These are phyloP conservation scores for Marasmius tenuissimus DNA, from an alignment of 1,284 basidiomycete genomes.

Conservation along the genomic window DNA sequence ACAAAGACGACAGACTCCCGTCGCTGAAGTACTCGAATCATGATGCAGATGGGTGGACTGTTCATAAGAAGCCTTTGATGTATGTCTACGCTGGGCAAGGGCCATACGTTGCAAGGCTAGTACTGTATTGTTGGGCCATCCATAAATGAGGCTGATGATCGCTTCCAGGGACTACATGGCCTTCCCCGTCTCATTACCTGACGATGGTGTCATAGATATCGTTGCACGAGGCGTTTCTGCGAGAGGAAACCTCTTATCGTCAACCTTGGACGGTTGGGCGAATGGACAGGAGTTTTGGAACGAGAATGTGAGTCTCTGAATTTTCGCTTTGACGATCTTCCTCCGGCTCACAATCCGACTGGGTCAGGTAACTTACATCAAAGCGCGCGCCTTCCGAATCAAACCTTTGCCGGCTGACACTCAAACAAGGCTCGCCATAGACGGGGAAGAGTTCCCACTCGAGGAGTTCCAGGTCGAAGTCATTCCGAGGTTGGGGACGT, in stretches of 20 bases:
- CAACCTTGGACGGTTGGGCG: conserved; percentile 68
- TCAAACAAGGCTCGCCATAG: conserved; percentile 64
- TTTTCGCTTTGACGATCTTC: background rate
- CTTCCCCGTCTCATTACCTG: conserved; percentile 79
- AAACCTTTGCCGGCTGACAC: conserved; percentile 50
- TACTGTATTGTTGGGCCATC: conserved; percentile 3
- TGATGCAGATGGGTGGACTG: conserved; percentile 65
- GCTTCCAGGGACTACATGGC: conserved; percentile 73
- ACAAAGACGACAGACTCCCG: conserved; percentile 34
- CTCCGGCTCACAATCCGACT: conserved; percentile 42
- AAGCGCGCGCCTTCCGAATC: conserved; percentile 75
- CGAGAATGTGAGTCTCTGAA: conserved; percentile 45
- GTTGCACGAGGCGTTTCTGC: conserved; percentile 50
- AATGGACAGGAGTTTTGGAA: conserved; percentile 72
- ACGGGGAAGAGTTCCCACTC: conserved; percentile 85
- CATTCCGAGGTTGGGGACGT: conserved; percentile 67
- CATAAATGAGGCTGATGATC: background rate
- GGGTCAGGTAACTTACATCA: conserved; percentile 57
- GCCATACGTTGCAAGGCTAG: conserved; percentile 66
- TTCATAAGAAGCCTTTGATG: conserved; percentile 66
- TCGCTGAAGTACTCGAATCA: conserved; percentile 40
- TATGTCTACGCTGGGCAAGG: conserved; percentile 76
- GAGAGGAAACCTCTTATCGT: conserved; percentile 41
- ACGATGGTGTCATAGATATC: conserved; percentile 82
- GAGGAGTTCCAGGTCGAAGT: conserved; percentile 85